A percentile compares a stretch with the other conserved stretches of the same genome.
Conservation (phyloP, 164 flowering plant genomes). For the Warburgia ugandensis region DNA sequence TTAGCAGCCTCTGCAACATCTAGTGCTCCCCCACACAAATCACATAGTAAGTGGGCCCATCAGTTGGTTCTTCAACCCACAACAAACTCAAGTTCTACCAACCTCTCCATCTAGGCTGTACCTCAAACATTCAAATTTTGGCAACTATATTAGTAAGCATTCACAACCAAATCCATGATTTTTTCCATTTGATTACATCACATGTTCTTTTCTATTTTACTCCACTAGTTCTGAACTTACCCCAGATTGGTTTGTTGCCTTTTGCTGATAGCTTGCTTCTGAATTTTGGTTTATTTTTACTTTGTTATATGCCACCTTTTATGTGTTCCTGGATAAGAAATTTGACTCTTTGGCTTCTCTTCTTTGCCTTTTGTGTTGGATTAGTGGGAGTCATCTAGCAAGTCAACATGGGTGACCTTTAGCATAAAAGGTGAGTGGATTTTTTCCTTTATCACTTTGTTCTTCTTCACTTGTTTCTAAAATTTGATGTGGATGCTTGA, state of each 20-base stretch:
- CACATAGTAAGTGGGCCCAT: too few relatives aligned
- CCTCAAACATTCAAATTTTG: too few relatives aligned
- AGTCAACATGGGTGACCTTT: constrained; percentile 54
- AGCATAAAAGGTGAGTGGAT: constrained; percentile 70
- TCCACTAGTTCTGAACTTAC: constrained; percentile 2
- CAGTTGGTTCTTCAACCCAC: too few relatives aligned
- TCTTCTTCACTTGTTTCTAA: neutral
- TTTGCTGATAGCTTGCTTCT: constrained; percentile 20
- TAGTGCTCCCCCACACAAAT: too few relatives aligned
- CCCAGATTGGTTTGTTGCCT: constrained; percentile 10
- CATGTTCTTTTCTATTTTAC: constrained; percentile 52
- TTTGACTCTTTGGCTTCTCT: constrained; percentile 85
- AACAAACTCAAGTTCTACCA: too few relatives aligned
- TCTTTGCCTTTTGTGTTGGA: constrained; percentile 65
- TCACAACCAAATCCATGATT: too few relatives aligned
- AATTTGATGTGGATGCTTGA: too few relatives aligned
- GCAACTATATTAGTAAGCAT: too few relatives aligned
- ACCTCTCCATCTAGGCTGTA: too few relatives aligned
- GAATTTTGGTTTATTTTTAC: constrained; percentile 50
- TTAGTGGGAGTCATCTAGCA: constrained; percentile 51
- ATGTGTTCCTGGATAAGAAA: constrained; percentile 57
- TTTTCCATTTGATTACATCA: too few relatives aligned
- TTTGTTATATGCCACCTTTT: constrained; percentile 45
- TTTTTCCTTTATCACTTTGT: neutral
- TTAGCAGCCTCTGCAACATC: too few relatives aligned